A percentile compares a stretch with the other conserved stretches of the same genome.
Evolutionary conservation across 305 asterid genomes (phyloP).

Genomic region (Withania somnifera): DNA sequence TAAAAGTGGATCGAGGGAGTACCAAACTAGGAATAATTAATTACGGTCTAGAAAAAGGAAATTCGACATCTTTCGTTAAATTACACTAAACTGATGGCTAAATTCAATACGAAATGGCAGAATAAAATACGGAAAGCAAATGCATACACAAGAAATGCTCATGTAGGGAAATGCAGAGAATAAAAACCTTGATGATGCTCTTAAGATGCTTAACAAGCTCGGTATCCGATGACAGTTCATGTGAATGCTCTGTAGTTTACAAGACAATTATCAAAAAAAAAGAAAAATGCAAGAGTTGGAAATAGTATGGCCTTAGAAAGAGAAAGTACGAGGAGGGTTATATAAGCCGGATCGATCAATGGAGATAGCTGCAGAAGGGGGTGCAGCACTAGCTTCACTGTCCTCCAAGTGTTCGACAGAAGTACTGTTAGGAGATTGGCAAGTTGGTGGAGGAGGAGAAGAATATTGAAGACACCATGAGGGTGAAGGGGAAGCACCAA

Average conservation of each 20-base stretch:
- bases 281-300: not conserved
- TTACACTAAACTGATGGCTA: not conserved
- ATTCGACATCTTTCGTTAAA: not conserved
- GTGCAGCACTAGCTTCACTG: slow-evolving; percentile 15
- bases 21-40: not conserved
- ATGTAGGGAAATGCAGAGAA: not conserved
- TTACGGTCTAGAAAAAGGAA: not conserved
- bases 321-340: slow-evolving; percentile 44
- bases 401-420: slow-evolving; percentile 57
- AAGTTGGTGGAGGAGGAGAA: too few relatives aligned
- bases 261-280: not conserved
- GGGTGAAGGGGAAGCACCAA: slow-evolving; percentile 6
- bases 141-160: not conserved
- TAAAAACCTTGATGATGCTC: slow-evolving; percentile 59
- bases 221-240: slow-evolving; percentile 41
- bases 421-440: slow-evolving; percentile 23
- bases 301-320: not conserved
- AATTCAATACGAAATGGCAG: not conserved
- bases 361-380: slow-evolving; percentile 48
- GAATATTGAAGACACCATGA: slow-evolving; percentile 10
- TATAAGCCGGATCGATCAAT: slow-evolving; percentile 69
- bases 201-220: slow-evolving; percentile 80
- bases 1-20: too few relatives aligned
- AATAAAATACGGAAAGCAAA: not conserved
- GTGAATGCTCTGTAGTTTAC: slow-evolving; percentile 65